A percentile compares a stretch with the other conserved stretches of the same genome.
These are phyloP conservation scores for Kingdonia uniflora DNA, from an alignment of 164 flowering plant genomes.

Conservation along the genomic window DNA sequence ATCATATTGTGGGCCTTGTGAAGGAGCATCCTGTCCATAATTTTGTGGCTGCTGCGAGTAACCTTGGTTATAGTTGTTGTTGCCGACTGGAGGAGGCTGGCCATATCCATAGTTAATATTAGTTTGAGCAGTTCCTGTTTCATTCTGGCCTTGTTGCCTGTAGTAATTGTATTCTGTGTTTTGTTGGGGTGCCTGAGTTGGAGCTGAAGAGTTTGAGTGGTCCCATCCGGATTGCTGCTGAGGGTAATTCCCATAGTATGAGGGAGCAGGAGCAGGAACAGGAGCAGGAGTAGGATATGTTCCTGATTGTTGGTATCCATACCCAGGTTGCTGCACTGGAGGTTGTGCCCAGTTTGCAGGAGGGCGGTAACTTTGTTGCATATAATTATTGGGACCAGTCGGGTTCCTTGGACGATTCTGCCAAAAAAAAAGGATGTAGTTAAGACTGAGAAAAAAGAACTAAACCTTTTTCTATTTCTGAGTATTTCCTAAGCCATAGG, in stretches of 20 bases:
- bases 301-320: constrained; percentile 28
- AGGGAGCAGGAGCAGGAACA: constrained; percentile 16
- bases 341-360: constrained; percentile 25
- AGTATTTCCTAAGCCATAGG: too few relatives aligned
- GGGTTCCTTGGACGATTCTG: constrained; percentile 29
- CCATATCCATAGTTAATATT: constrained; percentile 21
- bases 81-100: constrained; percentile 14
- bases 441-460: neutral
- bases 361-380: constrained; percentile 20
- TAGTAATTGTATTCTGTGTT: constrained; percentile 26
- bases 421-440: neutral
- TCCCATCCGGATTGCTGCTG: constrained; percentile 29
- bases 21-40: constrained; percentile 20
- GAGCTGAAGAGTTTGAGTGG: constrained; percentile 17
- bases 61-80: constrained; percentile 23
- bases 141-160: constrained; percentile 19
- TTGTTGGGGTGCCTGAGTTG: constrained; percentile 17
- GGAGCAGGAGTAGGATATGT: constrained; percentile 15
- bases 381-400: constrained; percentile 3
- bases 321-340: constrained; percentile 24
- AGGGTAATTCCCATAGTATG: constrained; percentile 28
- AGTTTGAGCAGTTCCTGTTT: constrained; percentile 20
- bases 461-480: too few relatives aligned
- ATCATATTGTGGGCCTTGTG: constrained; percentile 17
- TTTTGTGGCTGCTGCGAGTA: constrained; percentile 26